A percentile compares a stretch with the other conserved stretches of the same genome.
Evolutionary conservation across 2,329 filamentous ascomycete genomes (phyloP).

Genomic region (Ascochyta koolunga): DNA sequence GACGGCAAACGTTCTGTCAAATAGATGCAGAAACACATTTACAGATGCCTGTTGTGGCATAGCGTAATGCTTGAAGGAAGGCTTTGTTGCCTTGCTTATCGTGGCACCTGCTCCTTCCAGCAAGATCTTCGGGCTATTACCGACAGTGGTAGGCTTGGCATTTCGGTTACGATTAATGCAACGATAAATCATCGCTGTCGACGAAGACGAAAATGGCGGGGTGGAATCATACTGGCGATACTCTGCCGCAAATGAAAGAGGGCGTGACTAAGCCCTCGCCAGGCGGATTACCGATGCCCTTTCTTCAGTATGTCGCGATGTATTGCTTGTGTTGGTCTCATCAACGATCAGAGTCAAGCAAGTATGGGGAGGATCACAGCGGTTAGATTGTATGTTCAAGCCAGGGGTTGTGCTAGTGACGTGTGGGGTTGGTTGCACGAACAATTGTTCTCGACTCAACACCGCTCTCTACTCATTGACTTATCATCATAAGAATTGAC

Average conservation of each 20-base stretch:
- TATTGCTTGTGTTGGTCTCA: background rate
- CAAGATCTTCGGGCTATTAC: slow-evolving; percentile 13
- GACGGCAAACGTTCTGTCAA: slow-evolving; percentile 13
- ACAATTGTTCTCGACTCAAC: too few species aligned
- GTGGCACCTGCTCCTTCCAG: slow-evolving; percentile 31
- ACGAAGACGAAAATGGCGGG: background rate
- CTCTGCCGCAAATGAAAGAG: background rate
- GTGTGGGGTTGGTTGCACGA: too few species aligned
- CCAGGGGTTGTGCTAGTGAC: too few species aligned
- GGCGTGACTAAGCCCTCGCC: background rate
- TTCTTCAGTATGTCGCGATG: background rate
- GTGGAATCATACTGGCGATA: slow-evolving; percentile 1
- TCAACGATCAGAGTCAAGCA: too few species aligned
- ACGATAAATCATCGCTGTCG: background rate
- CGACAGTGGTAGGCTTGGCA: slow-evolving; percentile 9
- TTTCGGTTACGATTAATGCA: background rate
- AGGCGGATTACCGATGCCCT: background rate
- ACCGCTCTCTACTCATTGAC: too few species aligned
- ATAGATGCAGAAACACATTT: slow-evolving; percentile 22
- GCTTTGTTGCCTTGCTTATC: slow-evolving; percentile 30
- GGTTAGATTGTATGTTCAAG: too few species aligned
- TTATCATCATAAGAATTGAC: too few species aligned
- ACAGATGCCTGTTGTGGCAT: slow-evolving; percentile 33
- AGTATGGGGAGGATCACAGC: too few species aligned
- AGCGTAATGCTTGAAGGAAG: slow-evolving; percentile 19